Evolutionary conservation across 2,329 filamentous ascomycete genomes (phyloP).

Genomic region (Alternaria sp.): DNA sequence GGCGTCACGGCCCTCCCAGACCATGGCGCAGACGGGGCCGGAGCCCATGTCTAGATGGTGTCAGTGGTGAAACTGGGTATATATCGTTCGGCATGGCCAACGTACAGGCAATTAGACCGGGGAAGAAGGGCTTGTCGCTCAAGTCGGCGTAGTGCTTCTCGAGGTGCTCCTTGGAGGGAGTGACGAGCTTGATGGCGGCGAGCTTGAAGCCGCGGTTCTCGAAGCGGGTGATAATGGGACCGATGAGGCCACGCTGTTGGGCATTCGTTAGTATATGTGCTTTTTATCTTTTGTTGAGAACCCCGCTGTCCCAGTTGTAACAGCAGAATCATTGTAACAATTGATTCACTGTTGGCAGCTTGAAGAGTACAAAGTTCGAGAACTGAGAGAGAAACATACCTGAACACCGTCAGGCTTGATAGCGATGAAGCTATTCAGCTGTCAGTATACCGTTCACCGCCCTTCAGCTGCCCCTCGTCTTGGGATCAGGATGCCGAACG

Average conservation of each 20-base stretch:
- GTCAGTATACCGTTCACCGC: conserved; percentile 38
- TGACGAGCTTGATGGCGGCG: conserved; percentile 92
- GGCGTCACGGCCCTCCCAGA: conserved; percentile 98
- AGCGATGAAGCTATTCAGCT: conserved; percentile 86
- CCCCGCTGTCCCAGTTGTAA: background rate
- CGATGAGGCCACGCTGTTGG: conserved; percentile 88
- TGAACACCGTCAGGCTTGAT: conserved; percentile 99
- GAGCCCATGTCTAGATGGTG: conserved; percentile 81
- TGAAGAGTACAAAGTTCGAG: background rate
- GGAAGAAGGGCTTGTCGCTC: conserved; percentile 94
- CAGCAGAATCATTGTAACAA: background rate
- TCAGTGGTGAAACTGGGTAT: conserved; percentile 10
- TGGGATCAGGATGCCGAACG: conserved; percentile 46
- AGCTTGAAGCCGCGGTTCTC: conserved; percentile 99
- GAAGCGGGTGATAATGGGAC: conserved; percentile 97
- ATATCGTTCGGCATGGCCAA: conserved; percentile 16
- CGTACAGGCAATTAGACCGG: conserved; percentile 88
- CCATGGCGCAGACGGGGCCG: conserved; percentile 98
- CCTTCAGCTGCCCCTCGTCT: background rate
- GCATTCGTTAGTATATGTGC: conserved; percentile 14
- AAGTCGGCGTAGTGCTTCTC: conserved; percentile 98
- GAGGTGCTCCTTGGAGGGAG: conserved; percentile 90
- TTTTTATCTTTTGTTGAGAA: conserved; percentile 5
- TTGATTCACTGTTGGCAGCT: background rate
- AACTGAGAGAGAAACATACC: conserved; percentile 61